These are phyloP conservation scores for Chlorophyllum brunneum DNA, from an alignment of 768 basidiomycete genomes.

Conservation along the genomic window DNA sequence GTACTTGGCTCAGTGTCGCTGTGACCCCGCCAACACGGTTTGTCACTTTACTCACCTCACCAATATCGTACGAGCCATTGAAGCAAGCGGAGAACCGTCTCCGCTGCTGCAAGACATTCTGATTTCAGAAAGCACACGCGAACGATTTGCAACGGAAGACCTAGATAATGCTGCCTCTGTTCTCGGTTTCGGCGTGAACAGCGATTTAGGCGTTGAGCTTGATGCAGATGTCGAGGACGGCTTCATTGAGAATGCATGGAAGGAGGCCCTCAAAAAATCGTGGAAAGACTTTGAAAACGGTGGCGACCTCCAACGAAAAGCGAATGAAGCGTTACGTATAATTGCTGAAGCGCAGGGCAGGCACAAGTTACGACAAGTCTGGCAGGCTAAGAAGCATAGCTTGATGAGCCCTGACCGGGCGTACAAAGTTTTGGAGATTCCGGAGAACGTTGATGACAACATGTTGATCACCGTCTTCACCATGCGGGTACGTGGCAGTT, in stretches of 20 bases:
- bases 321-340: slow-evolving; percentile 67
- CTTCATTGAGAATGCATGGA: slow-evolving; percentile 73
- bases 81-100: slow-evolving; percentile 43
- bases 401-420: slow-evolving; percentile 69
- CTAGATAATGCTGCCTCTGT: slow-evolving; percentile 38
- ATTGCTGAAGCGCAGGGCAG: slow-evolving; percentile 64
- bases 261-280: slow-evolving; percentile 47
- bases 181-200: slow-evolving; percentile 68
- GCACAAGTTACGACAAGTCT: slow-evolving; percentile 39
- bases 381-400: slow-evolving; percentile 50
- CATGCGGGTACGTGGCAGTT: slow-evolving; percentile 51
- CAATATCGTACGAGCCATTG: slow-evolving; percentile 45
- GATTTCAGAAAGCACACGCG: slow-evolving; percentile 56
- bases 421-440: slow-evolving; percentile 67
- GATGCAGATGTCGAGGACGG: slow-evolving; percentile 65
- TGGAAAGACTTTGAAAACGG: slow-evolving; percentile 53
- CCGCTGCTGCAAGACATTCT: slow-evolving; percentile 53
- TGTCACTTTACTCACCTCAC: slow-evolving; percentile 61
- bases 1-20: slow-evolving; percentile 78
- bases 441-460: slow-evolving; percentile 68
- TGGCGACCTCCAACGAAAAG: slow-evolving; percentile 41
- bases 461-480: slow-evolving; percentile 71
- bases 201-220: slow-evolving; percentile 60
- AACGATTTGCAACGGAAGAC: slow-evolving; percentile 61
- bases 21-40: slow-evolving; percentile 63